These are phyloP conservation scores for Strobilomyces confusus DNA, from an alignment of 768 basidiomycete genomes.

Conservation along the genomic window DNA sequence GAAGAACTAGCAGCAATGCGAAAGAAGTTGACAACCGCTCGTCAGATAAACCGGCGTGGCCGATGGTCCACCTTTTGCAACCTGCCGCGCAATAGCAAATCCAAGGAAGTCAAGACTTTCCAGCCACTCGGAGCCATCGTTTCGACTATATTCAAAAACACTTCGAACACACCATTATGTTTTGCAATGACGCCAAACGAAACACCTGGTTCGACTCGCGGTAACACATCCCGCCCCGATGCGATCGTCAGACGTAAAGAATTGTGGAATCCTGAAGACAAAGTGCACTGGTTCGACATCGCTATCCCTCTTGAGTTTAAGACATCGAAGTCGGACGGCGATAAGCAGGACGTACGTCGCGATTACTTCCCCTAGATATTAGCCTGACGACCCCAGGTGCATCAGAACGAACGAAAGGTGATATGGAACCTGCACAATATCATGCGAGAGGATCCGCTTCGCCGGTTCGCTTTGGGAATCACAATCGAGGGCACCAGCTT, in stretches of 20 bases:
- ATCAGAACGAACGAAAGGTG: constrained; percentile 15
- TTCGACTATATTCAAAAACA: background rate
- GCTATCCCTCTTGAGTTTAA: background rate
- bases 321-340: background rate
- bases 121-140: background rate
- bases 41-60: no score
- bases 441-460: constrained; percentile 26
- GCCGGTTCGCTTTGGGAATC: constrained; percentile 25
- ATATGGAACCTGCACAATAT: constrained; percentile 26
- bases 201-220: background rate
- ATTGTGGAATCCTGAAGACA: no score
- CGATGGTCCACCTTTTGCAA: background rate
- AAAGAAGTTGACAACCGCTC: background rate
- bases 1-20: background rate
- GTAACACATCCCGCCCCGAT: constrained; percentile 7
- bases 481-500: constrained; percentile 22
- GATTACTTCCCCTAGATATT: background rate
- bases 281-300: background rate
- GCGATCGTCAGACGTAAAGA: background rate
- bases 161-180: background rate
- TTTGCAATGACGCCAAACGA: background rate
- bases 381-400: background rate
- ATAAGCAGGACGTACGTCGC: background rate
- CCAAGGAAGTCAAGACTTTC: background rate
- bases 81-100: background rate